phyloP scores from a whole-genome alignment of 208 protist species.

The Vickermania spadyakhi region DNA sequence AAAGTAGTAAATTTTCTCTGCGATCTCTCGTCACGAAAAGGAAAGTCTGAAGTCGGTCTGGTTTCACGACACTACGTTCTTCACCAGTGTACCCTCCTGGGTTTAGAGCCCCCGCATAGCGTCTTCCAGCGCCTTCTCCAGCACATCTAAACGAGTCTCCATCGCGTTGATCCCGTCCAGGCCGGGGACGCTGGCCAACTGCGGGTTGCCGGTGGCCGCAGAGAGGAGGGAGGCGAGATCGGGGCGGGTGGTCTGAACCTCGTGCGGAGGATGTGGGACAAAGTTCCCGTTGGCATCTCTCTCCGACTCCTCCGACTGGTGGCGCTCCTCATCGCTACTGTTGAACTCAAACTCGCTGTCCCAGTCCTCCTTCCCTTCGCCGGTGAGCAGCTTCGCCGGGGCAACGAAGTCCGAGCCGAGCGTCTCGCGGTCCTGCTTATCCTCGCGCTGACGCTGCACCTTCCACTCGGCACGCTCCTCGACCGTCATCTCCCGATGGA shows the following conservation, averaged over 20 bases:
- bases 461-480: slow-evolving; percentile 24
- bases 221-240: neutral
- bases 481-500: slow-evolving; percentile 51
- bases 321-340: neutral
- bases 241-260: neutral
- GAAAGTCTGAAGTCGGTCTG: no score
- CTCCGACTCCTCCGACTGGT: neutral
- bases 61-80: no score
- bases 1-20: no score
- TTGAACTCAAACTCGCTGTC: neutral
- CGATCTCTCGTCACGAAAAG: no score
- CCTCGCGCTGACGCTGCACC: slow-evolving; percentile 4
- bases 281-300: neutral
- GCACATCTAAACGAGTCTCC: slow-evolving; percentile 41
- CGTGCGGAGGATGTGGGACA: neutral
- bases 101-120: neutral
- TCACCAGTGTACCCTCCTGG: no score
- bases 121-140: neutral
- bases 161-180: slow-evolving; percentile 26
- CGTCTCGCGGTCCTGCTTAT: neutral
- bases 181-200: neutral
- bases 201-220: neutral
- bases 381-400: neutral
- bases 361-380: neutral
- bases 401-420: neutral